Evolutionary conservation across 2,329 filamentous ascomycete genomes (phyloP), one percentile per base, ranked within the genome.

Genomic region (Alternaria panax): DNA sequence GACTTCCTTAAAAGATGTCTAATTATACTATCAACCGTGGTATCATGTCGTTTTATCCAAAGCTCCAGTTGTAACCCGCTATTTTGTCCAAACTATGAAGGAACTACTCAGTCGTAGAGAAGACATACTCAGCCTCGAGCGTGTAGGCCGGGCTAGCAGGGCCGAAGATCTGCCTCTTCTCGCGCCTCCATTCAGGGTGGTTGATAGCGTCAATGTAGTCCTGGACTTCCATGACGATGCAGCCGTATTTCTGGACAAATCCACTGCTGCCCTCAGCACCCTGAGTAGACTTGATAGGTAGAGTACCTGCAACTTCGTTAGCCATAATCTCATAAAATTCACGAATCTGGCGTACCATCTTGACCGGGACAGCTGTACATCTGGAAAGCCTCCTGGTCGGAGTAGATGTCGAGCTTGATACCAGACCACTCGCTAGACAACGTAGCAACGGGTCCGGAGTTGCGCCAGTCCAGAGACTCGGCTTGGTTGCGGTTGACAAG

Each of bases 171-270:
- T 85, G 78, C 72, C 77, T 81, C 66, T 81, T 79, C 46, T 83
- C 79, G 55, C 93, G 86, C 59, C 88, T 88, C 94, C 94, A 97
- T 78, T 92, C 87, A 0, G 93, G 93, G 69, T 96, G 87, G 80
- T 97, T 97, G 80, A 98, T 95, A 25, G 85, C 93, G 75, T 96
- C 93, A 73, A 97, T 96, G 87, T 88, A 97, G 77, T 95, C 93
- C 83, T 97, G 87, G 12, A 95, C 92, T 81, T 97, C 94, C 78
- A 97, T 86, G 48, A 97, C 94, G 25, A 97, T 74, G 78, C 94
- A 97, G 30, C 92, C 93, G 73, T 93, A 92, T 81, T 93, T 76
- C 56, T 87, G 84, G 25, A 92, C 89, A 7, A 85, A 86, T 36
- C 88, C 83, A 4, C 87, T 85, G 68, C 88, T 86, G 32, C 67